Percentiles rank a stretch among this genome's conserved stretches.
These are phyloP conservation scores for Neurospora intermedia DNA, from an alignment of 495 filamentous ascomycete genomes.

Conservation along the genomic window DNA sequence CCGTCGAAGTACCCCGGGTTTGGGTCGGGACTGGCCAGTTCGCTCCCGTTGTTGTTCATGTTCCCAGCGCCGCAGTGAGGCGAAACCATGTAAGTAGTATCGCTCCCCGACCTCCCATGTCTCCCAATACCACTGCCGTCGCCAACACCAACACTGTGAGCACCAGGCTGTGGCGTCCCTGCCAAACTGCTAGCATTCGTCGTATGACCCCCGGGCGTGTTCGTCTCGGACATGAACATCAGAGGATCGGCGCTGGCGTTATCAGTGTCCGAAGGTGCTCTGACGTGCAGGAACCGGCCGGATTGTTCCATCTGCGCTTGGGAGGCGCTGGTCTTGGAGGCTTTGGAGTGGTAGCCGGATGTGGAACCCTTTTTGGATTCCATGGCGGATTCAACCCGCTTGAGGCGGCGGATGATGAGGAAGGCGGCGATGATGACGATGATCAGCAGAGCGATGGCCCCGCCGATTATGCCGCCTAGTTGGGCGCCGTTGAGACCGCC, in stretches of 20 bases:
- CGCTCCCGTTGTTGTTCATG: neutral
- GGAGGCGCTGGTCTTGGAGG: neutral
- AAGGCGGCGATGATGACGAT: slow-evolving; percentile 25
- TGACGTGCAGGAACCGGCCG: slow-evolving; percentile 11
- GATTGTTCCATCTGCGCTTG: slow-evolving; percentile 18
- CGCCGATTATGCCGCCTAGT: slow-evolving; percentile 36
- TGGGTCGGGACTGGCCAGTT: slow-evolving; percentile 24
- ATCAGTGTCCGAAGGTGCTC: slow-evolving; percentile 9
- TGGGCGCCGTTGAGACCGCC: slow-evolving; percentile 22
- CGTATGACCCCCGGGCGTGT: neutral
- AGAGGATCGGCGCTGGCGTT: slow-evolving; percentile 17
- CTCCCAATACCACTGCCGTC: neutral
- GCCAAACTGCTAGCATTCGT: slow-evolving; percentile 2
- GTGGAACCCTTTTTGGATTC: slow-evolving; percentile 24
- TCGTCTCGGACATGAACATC: slow-evolving; percentile 4
- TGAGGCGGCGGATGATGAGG: slow-evolving; percentile 31
- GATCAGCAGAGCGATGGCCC: slow-evolving; percentile 27
- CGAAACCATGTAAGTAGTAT: slow-evolving; percentile 8
- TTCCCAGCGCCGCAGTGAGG: slow-evolving; percentile 11
- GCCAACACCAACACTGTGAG: neutral
- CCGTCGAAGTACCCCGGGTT: slow-evolving; percentile 21
- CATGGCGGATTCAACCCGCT: slow-evolving; percentile 17
- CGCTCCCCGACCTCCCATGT: slow-evolving; percentile 15
- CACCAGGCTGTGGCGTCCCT: slow-evolving; percentile 7
- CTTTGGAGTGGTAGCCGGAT: slow-evolving; percentile 10